Conservation (phyloP, 768 basidiomycete genomes). For the Panellus pusillus region DNA sequence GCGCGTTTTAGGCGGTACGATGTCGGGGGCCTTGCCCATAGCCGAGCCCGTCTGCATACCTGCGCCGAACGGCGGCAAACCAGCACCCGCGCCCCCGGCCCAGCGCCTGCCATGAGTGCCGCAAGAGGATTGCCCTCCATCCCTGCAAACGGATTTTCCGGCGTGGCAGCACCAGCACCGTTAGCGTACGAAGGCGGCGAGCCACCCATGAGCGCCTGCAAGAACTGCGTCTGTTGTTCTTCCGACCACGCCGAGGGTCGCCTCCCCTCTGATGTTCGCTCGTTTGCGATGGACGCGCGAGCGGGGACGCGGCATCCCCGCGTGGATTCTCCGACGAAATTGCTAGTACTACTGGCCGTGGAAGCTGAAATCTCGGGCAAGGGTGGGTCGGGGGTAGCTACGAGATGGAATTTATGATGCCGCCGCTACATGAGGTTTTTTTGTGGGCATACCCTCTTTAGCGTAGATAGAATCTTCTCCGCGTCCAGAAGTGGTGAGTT, state of each 20-base stretch:
- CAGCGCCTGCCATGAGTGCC: conserved; percentile 31
- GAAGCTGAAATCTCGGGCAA: conserved; percentile 30
- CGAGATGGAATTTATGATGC: background rate
- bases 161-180: too few relatives aligned
- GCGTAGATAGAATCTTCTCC: conserved; percentile 62
- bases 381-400: conserved; percentile 36
- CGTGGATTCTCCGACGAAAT: conserved; percentile 49
- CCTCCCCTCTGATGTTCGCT: conserved; percentile 31
- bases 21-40: conserved; percentile 28
- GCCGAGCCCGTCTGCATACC: background rate
- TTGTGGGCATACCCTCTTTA: conserved; percentile 23
- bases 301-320: background rate
- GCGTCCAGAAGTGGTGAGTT: conserved; percentile 70
- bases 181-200: conserved; percentile 5
- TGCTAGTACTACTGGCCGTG: conserved; percentile 27
- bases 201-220: conserved; percentile 60
- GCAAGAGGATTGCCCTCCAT: conserved; percentile 49
- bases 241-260: conserved; percentile 53
- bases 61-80: background rate
- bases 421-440: conserved; percentile 7
- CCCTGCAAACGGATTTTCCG: conserved; percentile 19
- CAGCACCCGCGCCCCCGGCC: background rate
- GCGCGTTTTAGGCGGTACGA: conserved; percentile 38
- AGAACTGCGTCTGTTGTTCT: conserved; percentile 68
- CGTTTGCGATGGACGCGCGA: conserved; percentile 9